These are phyloP conservation scores for Boletus rubropictus DNA, from an alignment of 768 basidiomycete genomes.

Conservation along the genomic window DNA sequence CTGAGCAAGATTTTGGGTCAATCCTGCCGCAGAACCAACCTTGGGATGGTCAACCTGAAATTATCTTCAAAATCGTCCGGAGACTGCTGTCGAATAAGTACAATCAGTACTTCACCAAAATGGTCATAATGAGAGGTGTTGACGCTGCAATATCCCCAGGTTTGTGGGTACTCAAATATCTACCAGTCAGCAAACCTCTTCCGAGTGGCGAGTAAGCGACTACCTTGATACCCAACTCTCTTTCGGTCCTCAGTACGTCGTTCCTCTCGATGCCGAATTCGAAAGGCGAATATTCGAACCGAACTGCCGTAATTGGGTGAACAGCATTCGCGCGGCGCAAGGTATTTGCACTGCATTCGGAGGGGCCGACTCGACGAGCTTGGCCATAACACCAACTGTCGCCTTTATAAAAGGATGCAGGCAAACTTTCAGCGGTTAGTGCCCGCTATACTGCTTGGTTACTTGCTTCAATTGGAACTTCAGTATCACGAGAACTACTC, in stretches of 20 bases:
- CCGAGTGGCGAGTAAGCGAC: constrained; percentile 52
- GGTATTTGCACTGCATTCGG: constrained; percentile 42
- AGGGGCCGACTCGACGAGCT: constrained; percentile 54
- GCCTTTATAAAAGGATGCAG: constrained; percentile 14
- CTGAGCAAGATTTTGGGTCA: not conserved
- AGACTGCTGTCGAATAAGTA: constrained; percentile 22
- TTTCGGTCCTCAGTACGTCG: constrained; percentile 36
- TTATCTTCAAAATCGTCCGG: constrained; percentile 31
- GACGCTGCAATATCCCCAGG: no score
- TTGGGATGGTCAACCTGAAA: constrained; percentile 20
- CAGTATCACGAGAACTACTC: no score
- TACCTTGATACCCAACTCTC: constrained; percentile 45
- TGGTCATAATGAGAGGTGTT: not conserved
- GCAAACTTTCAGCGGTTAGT: not conserved
- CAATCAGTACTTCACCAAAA: not conserved
- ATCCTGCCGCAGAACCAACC: constrained; percentile 21
- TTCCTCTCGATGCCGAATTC: constrained; percentile 44
- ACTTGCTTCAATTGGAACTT: constrained; percentile 43
- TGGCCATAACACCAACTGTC: constrained; percentile 45
- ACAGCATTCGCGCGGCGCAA: constrained; percentile 47
- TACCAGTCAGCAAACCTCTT: constrained; percentile 46
- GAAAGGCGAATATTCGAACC: constrained; percentile 50
- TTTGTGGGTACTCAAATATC: constrained; percentile 28
- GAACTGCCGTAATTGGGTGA: constrained; percentile 46
- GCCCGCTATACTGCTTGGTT: no score